These are phyloP conservation scores for Diophrys appendiculata DNA, from an alignment of 73 alveolate genomes.

Conservation along the genomic window DNA sequence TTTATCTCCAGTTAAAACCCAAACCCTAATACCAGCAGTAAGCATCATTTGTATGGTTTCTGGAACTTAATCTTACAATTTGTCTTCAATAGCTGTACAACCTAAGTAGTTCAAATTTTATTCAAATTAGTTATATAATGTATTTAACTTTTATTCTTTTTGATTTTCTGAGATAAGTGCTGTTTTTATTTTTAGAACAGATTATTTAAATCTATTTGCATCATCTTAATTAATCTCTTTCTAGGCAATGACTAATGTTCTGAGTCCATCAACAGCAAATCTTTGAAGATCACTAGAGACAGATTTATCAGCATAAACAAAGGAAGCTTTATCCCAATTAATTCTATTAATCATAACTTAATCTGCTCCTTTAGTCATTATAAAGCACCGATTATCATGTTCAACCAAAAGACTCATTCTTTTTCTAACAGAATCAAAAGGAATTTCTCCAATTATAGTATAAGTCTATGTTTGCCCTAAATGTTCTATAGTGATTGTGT, in stretches of 20 bases:
- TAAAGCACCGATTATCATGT: conserved; percentile 54
- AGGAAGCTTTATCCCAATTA: conserved; percentile 5
- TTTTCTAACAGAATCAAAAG: conserved; percentile 43
- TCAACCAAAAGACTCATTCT: conserved; percentile 52
- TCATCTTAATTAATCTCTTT: not conserved
- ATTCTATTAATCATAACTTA: conserved; percentile 68
- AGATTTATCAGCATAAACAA: not conserved
- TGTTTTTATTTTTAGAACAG: conserved; percentile 35
- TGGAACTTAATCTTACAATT: conserved; percentile 72
- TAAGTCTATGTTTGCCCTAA: conserved; percentile 53
- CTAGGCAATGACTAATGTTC: conserved; percentile 12
- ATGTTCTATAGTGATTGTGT: conserved; percentile 30
- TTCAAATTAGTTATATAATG: conserved; percentile 79
- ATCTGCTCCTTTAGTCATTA: conserved; percentile 96
- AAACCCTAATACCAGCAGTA: conserved; percentile 64
- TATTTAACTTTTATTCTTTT: conserved; percentile 50
- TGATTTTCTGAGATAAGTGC: conserved; percentile 8
- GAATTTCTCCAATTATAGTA: conserved; percentile 34
- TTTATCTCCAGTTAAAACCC: conserved; percentile 91
- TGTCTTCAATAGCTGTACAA: conserved; percentile 95
- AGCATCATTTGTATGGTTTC: conserved; percentile 65
- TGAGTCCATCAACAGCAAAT: conserved; percentile 40
- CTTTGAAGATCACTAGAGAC: conserved; percentile 71
- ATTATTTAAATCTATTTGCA: conserved; percentile 63
- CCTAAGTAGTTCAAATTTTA: conserved; percentile 83